Conservation (phyloP, 2,329 filamentous ascomycete species). For the Hymenoscyphus scutula region DNA sequence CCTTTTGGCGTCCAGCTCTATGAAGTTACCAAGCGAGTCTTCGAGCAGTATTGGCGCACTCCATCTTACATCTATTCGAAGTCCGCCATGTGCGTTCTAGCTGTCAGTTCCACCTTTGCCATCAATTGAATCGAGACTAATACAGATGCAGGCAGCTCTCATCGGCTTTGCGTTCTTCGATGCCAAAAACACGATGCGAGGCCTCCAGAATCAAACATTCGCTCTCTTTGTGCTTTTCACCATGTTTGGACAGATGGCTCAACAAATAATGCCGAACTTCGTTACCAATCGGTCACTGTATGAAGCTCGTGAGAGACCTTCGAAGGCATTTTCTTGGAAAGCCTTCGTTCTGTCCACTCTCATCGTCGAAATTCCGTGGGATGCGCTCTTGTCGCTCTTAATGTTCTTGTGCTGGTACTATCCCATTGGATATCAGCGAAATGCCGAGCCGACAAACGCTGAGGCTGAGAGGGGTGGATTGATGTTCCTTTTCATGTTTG, state of each 20-base stretch:
- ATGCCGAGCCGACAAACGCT: constrained; percentile 59
- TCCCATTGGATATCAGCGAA: constrained; percentile 71
- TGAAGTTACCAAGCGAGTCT: no score
- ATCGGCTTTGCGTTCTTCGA: constrained; percentile 71
- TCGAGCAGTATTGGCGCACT: no score
- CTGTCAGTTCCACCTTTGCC: constrained; percentile 59
- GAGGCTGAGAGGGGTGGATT: constrained; percentile 68
- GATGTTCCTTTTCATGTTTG: constrained; percentile 72
- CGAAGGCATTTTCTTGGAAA: constrained; percentile 75
- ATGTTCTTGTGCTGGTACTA: constrained; percentile 83
- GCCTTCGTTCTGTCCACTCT: constrained; percentile 67
- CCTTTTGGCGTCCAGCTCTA: no score
- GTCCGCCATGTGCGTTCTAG: no score
- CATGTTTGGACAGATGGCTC: constrained; percentile 69
- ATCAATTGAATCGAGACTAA: constrained; percentile 33
- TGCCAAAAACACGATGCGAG: constrained; percentile 52
- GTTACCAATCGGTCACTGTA: constrained; percentile 52
- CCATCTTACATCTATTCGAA: no score
- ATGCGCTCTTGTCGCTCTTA: constrained; percentile 65
- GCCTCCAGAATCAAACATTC: constrained; percentile 69
- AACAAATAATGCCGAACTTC: constrained; percentile 72
- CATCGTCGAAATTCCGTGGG: constrained; percentile 80
- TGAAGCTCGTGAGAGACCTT: constrained; percentile 65
- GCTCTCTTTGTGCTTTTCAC: constrained; percentile 73
- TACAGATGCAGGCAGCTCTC: constrained; percentile 42